Base-by-base conservation (phyloP, 2,329 filamentous ascomycete species). In the Talaromyces sp. region DNA sequence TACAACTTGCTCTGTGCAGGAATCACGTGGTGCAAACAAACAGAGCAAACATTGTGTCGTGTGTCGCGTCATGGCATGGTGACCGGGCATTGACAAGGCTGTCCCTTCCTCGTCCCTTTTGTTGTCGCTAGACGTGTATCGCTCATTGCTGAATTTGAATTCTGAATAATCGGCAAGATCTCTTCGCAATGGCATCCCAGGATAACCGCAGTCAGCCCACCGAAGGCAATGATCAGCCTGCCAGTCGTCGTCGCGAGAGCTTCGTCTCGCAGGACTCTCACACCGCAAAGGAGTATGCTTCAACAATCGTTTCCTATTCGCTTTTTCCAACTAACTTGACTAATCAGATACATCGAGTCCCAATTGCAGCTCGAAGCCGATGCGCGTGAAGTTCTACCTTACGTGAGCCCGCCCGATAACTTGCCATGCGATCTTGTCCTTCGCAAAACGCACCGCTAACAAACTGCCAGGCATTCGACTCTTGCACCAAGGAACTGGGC, bases 291-390 rank as follows among this genome's bases (percentile, higher is more conserved):
- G 88, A 91, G 84, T 89, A 79, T 24, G 58, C 29, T 14, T 11
- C 35, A 54, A 27, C 29, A 24, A 21, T 53, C 51, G 5, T 26
- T 31, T 46, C n/a, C 41, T 17, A 8, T 26, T 14, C 14, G 27
- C 53, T 53, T 43, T 76, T 63, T 52, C 35, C 8, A 46, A 43
- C 54, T 56, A 26, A 58, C 53, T 24, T 51, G 38, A 3, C n/a
- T 35, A 6, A 9, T 56, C 27, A 93, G 90, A 29, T 97, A 95
- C 72, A 91, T 99, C 66, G 86, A 91, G 68, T 87, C 87, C 59
- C 94, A 99, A 73, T 87, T 97, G 70, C 87, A 88, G 66, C 87
- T 99, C 57, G 94, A 99, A 77, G 91, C 90, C 21, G 94, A 99
- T 77, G 94, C 94, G 53, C 91, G 92, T 67, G 93, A 99, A 80